These are phyloP conservation scores for Boeremia lycopersici DNA, from an alignment of 2,329 filamentous ascomycete species.

Conservation along the genomic window DNA sequence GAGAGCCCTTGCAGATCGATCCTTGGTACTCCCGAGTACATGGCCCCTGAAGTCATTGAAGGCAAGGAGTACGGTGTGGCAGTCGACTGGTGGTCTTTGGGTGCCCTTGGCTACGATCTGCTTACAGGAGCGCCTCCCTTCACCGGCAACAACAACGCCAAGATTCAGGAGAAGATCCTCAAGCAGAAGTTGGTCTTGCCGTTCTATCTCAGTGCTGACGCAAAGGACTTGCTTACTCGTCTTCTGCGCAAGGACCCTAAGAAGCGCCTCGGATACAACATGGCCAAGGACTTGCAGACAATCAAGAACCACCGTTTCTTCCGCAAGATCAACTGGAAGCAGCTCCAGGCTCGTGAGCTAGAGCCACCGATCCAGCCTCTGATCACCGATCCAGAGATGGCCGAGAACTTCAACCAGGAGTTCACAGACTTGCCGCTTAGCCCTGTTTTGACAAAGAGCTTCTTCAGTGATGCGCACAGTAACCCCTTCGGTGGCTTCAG, in stretches of 20 bases:
- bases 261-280: slow-evolving; percentile 86
- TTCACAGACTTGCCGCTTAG: slow-evolving; percentile 87
- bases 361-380: slow-evolving; percentile 90
- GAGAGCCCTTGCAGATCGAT: slow-evolving; percentile 81
- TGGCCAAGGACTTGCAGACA: slow-evolving; percentile 82
- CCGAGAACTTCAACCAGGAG: slow-evolving; percentile 94
- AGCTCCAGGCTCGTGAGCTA: slow-evolving; percentile 79
- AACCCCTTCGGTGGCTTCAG: slow-evolving; percentile 61
- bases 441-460: slow-evolving; percentile 59
- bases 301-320: slow-evolving; percentile 97
- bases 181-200: slow-evolving; percentile 89
- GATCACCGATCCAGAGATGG: slow-evolving; percentile 92
- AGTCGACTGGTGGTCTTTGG: slow-evolving; percentile 99
- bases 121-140: slow-evolving; percentile 94
- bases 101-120: slow-evolving; percentile 88
- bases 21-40: slow-evolving; percentile 95
- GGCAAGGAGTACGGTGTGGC: slow-evolving; percentile 90
- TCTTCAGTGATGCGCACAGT: slow-evolving; percentile 39
- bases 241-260: slow-evolving; percentile 89
- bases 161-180: slow-evolving; percentile 94
- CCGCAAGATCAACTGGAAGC: slow-evolving; percentile 93
- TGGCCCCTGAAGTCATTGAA: slow-evolving; percentile 93
- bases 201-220: slow-evolving; percentile 88
- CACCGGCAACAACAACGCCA: slow-evolving; percentile 85
- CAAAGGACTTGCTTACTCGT: slow-evolving; percentile 90